Percentiles rank a stretch among this genome's conserved stretches.
Conservation (phyloP, 495 filamentous ascomycete genomes). For the Copromyces sp. region DNA sequence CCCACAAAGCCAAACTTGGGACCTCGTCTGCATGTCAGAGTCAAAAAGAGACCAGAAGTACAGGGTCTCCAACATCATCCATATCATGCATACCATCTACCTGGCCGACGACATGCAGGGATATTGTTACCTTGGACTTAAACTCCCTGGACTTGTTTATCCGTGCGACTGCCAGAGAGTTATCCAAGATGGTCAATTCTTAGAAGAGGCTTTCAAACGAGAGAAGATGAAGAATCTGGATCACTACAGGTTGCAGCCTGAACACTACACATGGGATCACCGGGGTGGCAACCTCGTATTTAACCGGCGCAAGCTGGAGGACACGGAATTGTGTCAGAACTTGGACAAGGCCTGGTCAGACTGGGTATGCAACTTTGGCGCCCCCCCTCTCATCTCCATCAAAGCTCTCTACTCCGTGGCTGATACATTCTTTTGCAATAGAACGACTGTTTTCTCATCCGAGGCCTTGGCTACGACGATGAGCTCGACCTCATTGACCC, state of each 20-base stretch:
- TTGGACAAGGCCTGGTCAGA: conserved; percentile 1
- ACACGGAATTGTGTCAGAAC: neutral
- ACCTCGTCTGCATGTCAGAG: neutral
- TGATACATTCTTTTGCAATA: neutral
- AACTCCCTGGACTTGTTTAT: neutral
- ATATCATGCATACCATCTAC: conserved; percentile 1
- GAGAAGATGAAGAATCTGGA: neutral
- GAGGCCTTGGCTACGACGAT: neutral
- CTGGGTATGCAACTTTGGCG: neutral
- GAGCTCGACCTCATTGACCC: neutral
- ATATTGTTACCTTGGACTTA: neutral
- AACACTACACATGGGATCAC: neutral
- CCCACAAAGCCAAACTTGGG: neutral
- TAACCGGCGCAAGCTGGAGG: conserved; percentile 1
- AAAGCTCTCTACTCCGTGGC: neutral
- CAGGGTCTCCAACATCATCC: neutral
- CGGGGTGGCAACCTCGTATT: conserved; percentile 1
- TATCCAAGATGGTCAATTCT: neutral
- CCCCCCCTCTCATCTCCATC: neutral
- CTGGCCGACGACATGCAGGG: neutral
- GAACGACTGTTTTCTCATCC: conserved; percentile 4
- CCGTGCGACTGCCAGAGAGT: neutral
- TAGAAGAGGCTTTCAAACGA: neutral
- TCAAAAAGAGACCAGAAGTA: neutral
- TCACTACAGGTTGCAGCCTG: neutral